Percentiles rank a stretch among this genome's conserved stretches.
Conservation (phyloP, 2,329 filamentous ascomycete genomes). For the Colletotrichum lentis region DNA sequence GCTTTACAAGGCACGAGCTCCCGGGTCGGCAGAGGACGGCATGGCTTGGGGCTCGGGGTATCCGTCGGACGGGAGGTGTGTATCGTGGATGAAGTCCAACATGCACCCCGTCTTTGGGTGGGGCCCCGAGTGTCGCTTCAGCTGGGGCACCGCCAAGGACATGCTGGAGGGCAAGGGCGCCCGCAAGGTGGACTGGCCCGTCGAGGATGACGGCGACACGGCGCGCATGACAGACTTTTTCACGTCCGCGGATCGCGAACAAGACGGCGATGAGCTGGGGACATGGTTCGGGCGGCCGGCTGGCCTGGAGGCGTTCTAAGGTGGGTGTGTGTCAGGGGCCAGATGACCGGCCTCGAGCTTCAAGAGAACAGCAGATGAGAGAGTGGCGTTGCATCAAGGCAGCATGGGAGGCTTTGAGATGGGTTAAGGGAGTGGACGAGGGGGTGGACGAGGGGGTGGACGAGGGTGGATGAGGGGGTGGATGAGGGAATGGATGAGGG, state of each 20-base stretch:
- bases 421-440: too few relatives aligned
- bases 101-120: conserved; percentile 96
- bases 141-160: conserved; percentile 95
- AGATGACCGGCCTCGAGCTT: too few relatives aligned
- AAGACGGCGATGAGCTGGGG: conserved; percentile 71
- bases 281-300: conserved; percentile 84
- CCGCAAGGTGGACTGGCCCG: conserved; percentile 84
- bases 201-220: conserved; percentile 73
- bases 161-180: conserved; percentile 80
- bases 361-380: too few relatives aligned
- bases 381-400: too few relatives aligned
- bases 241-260: conserved; percentile 51
- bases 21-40: conserved; percentile 49
- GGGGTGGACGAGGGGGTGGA: too few relatives aligned
- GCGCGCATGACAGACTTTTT: conserved; percentile 82
- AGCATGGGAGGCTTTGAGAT: too few relatives aligned
- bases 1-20: conserved; percentile 64
- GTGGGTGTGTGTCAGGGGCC: too few relatives aligned
- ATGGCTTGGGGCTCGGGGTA: conserved; percentile 89
- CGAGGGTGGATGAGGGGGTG: too few relatives aligned
- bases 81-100: conserved; percentile 81
- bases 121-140: conserved; percentile 92
- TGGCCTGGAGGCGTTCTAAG: conserved; percentile 73
- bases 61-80: conserved; percentile 84
- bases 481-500: too few relatives aligned